Evolutionary conservation across 2,329 filamentous ascomycete genomes (phyloP).

Genomic region (Cytospora chrysosperma): DNA sequence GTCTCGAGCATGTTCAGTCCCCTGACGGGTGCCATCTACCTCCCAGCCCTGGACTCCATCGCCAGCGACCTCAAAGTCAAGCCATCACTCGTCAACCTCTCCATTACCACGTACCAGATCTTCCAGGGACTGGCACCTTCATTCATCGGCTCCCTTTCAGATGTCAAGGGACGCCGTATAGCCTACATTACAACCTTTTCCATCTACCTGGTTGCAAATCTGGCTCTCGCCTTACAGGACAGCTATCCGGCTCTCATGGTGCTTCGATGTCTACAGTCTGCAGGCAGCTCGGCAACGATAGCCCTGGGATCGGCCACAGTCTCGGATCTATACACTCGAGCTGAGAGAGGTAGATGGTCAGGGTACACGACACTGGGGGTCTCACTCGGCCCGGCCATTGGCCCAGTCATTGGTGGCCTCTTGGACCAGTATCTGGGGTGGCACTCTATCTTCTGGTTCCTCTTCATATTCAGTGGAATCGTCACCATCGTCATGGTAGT

Average conservation of each 20-base stretch:
- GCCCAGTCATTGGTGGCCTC: conserved; percentile 59
- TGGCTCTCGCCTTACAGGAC: conserved; percentile 46
- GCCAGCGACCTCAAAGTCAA: conserved; percentile 41
- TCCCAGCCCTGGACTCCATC: conserved; percentile 42
- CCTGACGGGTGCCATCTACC: conserved; percentile 32
- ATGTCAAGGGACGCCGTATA: conserved; percentile 38
- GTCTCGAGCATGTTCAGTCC: conserved; percentile 6
- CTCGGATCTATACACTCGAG: conserved; percentile 60
- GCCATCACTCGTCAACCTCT: conserved; percentile 45
- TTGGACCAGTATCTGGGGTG: conserved; percentile 58
- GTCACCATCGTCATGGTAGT: conserved; percentile 43
- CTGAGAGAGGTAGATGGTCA: conserved; percentile 60
- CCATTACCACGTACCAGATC: conserved; percentile 39
- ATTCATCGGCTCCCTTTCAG: conserved; percentile 39
- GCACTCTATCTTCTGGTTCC: conserved; percentile 62
- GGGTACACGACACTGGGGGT: conserved; percentile 47
- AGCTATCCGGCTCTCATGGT: conserved; percentile 47
- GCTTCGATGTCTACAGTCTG: conserved; percentile 48
- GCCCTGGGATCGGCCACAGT: conserved; percentile 40
- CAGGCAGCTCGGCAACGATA: conserved; percentile 21
- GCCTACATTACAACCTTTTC: conserved; percentile 48
- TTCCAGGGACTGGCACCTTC: conserved; percentile 27
- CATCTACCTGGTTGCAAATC: conserved; percentile 46
- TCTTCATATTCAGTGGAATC: conserved; percentile 46
- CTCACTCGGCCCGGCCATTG: conserved; percentile 48